Conservation (phyloP, 495 filamentous ascomycete species). For the Collariella sp. region DNA sequence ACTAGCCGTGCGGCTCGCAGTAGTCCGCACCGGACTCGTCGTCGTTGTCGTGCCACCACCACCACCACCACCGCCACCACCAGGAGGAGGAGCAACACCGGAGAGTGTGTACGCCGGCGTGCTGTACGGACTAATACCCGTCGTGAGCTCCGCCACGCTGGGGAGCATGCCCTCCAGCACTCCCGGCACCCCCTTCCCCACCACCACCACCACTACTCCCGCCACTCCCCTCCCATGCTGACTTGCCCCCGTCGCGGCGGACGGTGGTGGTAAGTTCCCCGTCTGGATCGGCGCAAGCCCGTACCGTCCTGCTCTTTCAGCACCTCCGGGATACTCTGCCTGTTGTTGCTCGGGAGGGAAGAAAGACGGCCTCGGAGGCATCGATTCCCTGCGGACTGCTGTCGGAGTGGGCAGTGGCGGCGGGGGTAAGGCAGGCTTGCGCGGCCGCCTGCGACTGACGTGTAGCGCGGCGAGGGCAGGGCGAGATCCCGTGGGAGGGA, state of each 20-base stretch:
- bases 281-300: slow-evolving; percentile 36
- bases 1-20: slow-evolving; percentile 32
- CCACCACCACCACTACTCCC: slow-evolving; percentile 8
- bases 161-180: slow-evolving; percentile 34
- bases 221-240: no score
- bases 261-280: slow-evolving; percentile 9
- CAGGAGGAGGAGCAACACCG: background rate
- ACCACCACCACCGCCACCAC: background rate
- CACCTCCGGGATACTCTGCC: slow-evolving; percentile 14
- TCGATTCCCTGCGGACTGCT: slow-evolving; percentile 28
- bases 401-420: background rate
- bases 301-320: no score
- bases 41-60: background rate
- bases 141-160: slow-evolving; percentile 47
- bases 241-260: no score
- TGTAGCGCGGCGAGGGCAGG: slow-evolving; percentile 31
- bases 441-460: slow-evolving; percentile 3
- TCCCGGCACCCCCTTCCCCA: background rate
- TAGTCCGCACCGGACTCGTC: background rate
- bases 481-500: slow-evolving; percentile 33
- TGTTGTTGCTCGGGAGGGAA: no score
- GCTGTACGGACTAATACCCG: slow-evolving; percentile 45
- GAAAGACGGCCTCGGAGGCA: slow-evolving; percentile 31
- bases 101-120: slow-evolving; percentile 40
- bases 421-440: slow-evolving; percentile 18